Evolutionary conservation across 768 basidiomycete genomes (phyloP).

Genomic region (Boletellus ananiceps): DNA sequence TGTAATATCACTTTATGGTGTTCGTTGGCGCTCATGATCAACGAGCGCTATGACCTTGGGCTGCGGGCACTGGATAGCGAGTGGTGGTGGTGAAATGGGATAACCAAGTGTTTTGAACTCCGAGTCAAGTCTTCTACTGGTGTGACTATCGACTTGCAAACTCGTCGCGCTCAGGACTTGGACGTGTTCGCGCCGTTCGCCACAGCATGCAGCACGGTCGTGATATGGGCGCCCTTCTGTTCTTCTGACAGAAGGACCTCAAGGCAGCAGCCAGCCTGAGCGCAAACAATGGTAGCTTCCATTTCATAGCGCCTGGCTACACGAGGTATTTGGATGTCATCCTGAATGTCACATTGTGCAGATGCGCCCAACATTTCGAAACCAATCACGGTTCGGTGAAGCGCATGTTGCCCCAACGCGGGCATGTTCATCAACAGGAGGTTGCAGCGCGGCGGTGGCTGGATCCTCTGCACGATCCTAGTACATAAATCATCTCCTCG

Average conservation of each 20-base stretch:
- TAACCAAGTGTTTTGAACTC: too few relatives aligned
- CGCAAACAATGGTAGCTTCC: too few relatives aligned
- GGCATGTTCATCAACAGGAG: slow-evolving; percentile 4
- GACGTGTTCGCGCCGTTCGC: not conserved
- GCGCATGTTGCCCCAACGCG: not conserved
- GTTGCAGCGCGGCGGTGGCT: slow-evolving; percentile 2
- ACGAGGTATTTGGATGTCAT: not conserved
- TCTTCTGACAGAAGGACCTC: slow-evolving; percentile 1
- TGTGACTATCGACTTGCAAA: too few relatives aligned
- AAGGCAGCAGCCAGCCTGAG: not conserved
- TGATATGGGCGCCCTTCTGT: not conserved
- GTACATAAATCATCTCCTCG: not conserved
- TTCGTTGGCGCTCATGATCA: too few relatives aligned
- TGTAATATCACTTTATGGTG: too few relatives aligned
- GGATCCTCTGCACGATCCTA: not conserved
- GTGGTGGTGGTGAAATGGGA: too few relatives aligned
- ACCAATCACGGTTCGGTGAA: not conserved
- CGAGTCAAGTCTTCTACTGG: too few relatives aligned
- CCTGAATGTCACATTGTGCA: slow-evolving; percentile 3
- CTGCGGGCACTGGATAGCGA: too few relatives aligned
- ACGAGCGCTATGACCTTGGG: too few relatives aligned
- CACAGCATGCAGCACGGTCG: not conserved
- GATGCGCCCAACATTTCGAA: slow-evolving; percentile 2
- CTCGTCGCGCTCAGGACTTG: not conserved
- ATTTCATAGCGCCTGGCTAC: not conserved